Evolutionary conservation across 2,329 filamentous ascomycete species (phyloP), one percentile per base, ranked within the genome.

Genomic region (Alternaria triticimaculans): DNA sequence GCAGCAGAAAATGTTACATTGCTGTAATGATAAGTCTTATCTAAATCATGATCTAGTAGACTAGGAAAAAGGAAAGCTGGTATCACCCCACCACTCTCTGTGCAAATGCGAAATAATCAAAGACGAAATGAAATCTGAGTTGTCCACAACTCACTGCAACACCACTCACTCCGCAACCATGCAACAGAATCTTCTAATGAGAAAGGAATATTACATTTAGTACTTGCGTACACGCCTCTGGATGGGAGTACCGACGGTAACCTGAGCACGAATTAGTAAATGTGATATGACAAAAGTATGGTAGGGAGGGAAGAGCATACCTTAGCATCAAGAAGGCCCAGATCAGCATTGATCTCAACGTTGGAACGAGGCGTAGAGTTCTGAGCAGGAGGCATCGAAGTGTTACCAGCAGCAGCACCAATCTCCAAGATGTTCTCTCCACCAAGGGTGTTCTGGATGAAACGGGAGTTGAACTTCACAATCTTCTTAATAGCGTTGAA

Each of bases 401-500:
- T 41, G 49, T 53, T 71, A 11, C 61, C 69, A 21, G 58, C 55
- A 4, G 51, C 6, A 7, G 20, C 37, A 5, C 58, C 75, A 11
- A 77, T 57, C 0, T 45, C 55, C 8, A 85, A 64, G 46, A 86
- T 73, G 69, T 87, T 87, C 10, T 76, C 69, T 58, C 76, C 55
- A 6, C 84, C 84, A 4, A 83, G 82, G 3, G 70, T 57, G 67
- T 86, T 86, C 77, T 89, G 87, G 1, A 84, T 83, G 71, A 84
- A 86, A 6, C 87, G 80, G 4, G 84, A 76, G 76, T 89, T 89
- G 78, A 86, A 88, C 69, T 84, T 86, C 55, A 79, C 77, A 28
- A 88, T 81, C 28, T 74, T 77, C 76, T 87, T 87, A 60, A 87
- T 84, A 46, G 78, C 79, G 68, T 85, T 82, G 74, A 79, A 89